Evolutionary conservation across 345 rosid genomes (phyloP), one percentile per base, ranked within the genome.

Genomic region (Physaria fendleri): DNA sequence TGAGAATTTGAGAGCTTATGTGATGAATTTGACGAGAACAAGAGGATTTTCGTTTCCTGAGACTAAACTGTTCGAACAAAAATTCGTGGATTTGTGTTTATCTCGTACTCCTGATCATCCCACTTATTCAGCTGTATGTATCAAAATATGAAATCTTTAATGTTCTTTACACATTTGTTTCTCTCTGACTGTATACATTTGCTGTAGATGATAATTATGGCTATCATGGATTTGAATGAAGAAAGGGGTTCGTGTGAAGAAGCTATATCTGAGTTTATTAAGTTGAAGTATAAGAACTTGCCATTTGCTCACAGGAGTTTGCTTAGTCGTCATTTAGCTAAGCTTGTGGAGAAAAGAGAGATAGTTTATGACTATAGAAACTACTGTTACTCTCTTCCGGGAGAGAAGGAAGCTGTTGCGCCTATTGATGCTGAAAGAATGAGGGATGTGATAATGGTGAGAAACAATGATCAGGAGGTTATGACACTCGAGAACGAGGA

Each of bases 301-400:
- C 68, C 79, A 6, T 68, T 71, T 74, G 77, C 74, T 55, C 76
- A 77, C 44, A 42, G 16, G 51, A 77, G 69, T 65, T 63, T 74
- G 38, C 59, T 78, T 3, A 55, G 42, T 27, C 72, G 59, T 56
- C 81, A 74, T 56, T 17, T 78, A 45, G 72, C 64, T 56, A 74
- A 64, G 63, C 77, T 71, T 63, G 62, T 21, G 51, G 59, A 55
- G 39, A 51, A 64, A 39, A 52, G 3, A 29, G 81, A 78, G 74
- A 64, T 71, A 64, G 44, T 78, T 58, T 48, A 49, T 63, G 59
- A 65, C 30, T 29, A 46, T 10, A 53, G 1, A 5, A 68, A 38
- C 39, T 28, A 54, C 44, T 34, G 75, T 61, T 78, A 71, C 56
- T 45, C 65, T 43, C 66, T 77, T 22, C 61, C 61, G 11, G 56